Base-by-base conservation (phyloP, 495 filamentous ascomycete species). In the Lichenothelia convexa region DNA sequence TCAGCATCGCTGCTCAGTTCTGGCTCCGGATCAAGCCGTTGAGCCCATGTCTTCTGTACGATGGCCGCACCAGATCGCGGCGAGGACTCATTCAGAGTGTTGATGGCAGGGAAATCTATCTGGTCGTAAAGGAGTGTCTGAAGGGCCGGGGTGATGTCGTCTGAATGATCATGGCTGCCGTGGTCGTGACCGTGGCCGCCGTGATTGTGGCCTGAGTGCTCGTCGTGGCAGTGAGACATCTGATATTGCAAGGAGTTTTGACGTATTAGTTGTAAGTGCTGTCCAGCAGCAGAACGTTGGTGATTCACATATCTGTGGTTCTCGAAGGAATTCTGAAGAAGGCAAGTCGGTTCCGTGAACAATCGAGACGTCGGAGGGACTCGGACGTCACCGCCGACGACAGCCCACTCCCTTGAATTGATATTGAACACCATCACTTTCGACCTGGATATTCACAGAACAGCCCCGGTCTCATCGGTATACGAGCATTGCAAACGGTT, bases 61-160 rank as follows among this genome's bases (percentile, higher is more conserved):
- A 94, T 69, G 1, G 68, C 73, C 36, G 64, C 65, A 22, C 84
- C 89, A 2, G 78, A 72, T 26, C 71, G 70, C 4, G 69, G 56
- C 5, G 53, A 53, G 0, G 68, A 58, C 57, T 95, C 91, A 51
- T 95, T 97, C 35, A 93, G 53, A 0, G 87, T 85, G n/a, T 52
- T 67, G 45, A 95, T 78, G 9, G 70, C 67, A 56, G 81, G 76
- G 54, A 95, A 94, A 39, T 86, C 67, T 47, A 97, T 87, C 50
- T 93, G 78, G 31, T 80, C 70, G 58, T 93, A 95, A 9, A 97
- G 67, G 21, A 82, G 75, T 39, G 71, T 77, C 56, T 94, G 85
- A 21, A 91, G 59, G 2, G 86, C 86, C 1, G 87, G 86, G 4
- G 78, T 80, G 47, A 91, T 70, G 56, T 97, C 91, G 58, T 94